A percentile compares a stretch with the other conserved stretches of the same genome.
Conservation (phyloP, 192 early-diverging fungal species). For the Thamnidium elegans region DNA sequence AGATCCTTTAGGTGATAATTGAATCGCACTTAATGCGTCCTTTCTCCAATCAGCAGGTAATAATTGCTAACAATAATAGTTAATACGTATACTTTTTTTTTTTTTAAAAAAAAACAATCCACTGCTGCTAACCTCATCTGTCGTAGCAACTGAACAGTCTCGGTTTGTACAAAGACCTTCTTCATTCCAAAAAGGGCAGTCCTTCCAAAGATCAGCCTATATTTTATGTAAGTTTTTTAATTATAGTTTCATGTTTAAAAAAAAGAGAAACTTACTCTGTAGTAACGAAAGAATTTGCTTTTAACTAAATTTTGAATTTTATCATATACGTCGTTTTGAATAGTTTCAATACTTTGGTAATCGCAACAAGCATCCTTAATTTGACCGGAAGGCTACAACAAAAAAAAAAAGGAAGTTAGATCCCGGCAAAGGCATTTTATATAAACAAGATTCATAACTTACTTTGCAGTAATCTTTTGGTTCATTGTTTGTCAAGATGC, state of each 20-base stretch:
- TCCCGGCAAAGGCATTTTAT: not conserved
- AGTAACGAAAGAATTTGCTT: constrained; percentile 89
- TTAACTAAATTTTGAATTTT: constrained; percentile 74
- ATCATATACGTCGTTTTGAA: constrained; percentile 70
- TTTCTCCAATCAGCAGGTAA: constrained; percentile 52
- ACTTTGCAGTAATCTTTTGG: constrained; percentile 13
- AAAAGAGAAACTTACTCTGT: constrained; percentile 55
- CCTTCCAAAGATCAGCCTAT: constrained; percentile 81
- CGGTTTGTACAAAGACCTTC: constrained; percentile 77
- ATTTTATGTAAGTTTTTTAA: too few relatives aligned
- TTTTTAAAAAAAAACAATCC: constrained; percentile 37
- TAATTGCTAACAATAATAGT: constrained; percentile 26
- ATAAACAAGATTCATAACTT: not conserved
- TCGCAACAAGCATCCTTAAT: constrained; percentile 68
- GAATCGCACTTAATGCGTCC: constrained; percentile 67
- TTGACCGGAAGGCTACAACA: constrained; percentile 45
- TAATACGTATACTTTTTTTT: not conserved
- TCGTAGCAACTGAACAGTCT: constrained; percentile 83
- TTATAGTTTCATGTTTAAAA: too few relatives aligned
- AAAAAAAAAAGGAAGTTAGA: not conserved
- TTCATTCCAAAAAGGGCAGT: constrained; percentile 89
- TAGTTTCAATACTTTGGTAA: constrained; percentile 68
- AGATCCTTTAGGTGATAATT: constrained; percentile 57
- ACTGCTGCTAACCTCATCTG: constrained; percentile 58
- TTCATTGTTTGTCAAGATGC: not conserved